Conservation (phyloP, 192 early-diverging fungal species). For the Thamnidium elegans region DNA sequence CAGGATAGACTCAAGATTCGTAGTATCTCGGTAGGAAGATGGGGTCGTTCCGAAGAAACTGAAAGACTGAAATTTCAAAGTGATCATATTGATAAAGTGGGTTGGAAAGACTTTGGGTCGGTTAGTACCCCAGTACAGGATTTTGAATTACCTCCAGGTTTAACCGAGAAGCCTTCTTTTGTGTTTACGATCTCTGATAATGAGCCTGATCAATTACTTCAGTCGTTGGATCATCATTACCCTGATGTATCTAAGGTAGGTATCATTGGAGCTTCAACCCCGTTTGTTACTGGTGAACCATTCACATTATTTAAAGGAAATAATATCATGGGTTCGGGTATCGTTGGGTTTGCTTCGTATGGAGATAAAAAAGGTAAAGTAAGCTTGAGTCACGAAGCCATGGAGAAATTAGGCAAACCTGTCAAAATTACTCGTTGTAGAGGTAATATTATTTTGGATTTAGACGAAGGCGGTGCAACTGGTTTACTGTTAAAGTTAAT, state of each 20-base stretch:
- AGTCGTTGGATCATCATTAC: slow-evolving; percentile 45
- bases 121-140: slow-evolving; percentile 22
- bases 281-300: slow-evolving; percentile 51
- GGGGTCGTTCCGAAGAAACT: slow-evolving; percentile 33
- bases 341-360: slow-evolving; percentile 44
- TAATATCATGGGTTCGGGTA: slow-evolving; percentile 40
- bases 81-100: slow-evolving; percentile 24
- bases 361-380: not conserved
- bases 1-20: slow-evolving; percentile 21
- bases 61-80: slow-evolving; percentile 20
- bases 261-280: slow-evolving; percentile 49
- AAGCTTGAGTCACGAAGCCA: slow-evolving; percentile 24
- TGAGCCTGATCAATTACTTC: slow-evolving; percentile 52
- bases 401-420: slow-evolving; percentile 43
- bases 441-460: slow-evolving; percentile 56
- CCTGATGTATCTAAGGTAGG: slow-evolving; percentile 43
- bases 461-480: slow-evolving; percentile 49
- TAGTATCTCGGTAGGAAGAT: slow-evolving; percentile 34
- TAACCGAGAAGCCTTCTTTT: slow-evolving; percentile 15
- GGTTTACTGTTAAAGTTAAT: slow-evolving; percentile 44
- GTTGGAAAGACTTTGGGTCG: slow-evolving; percentile 30
- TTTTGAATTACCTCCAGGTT: slow-evolving; percentile 3
- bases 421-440: slow-evolving; percentile 53
- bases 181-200: slow-evolving; percentile 46
- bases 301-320: slow-evolving; percentile 50